Evolutionary conservation across 2,329 filamentous ascomycete species (phyloP), one percentile per base, ranked within the genome.

Genomic region (Colletotrichum caudatum): DNA sequence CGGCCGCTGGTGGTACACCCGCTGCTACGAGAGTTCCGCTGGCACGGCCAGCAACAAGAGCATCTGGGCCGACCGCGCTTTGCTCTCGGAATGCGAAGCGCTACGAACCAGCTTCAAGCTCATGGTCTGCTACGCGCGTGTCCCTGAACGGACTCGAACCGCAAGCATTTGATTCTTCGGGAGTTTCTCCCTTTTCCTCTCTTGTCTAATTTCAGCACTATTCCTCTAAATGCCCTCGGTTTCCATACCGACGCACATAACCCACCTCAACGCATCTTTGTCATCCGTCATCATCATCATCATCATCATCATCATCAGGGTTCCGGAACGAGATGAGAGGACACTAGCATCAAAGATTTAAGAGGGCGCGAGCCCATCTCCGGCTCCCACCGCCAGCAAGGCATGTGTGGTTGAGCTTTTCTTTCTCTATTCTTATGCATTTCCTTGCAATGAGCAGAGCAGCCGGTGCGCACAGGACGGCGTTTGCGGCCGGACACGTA

Each of bases 1-100:
- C 14, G 95, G 94, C 2, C 89, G 96, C 54, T 98, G 95, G 94
- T 99, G 96, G 96, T 98, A 97, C 81, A 93, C 90, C 12, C 90
- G 93, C 64, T 98, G 95, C 84, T 98, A 98, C 80, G 95, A 98
- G 81, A 89, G 88, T 68, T 86, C 88, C 5, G 85, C 91, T 11
- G 81, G 88, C n/a, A 46, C 70, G 71, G 80, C 83, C 41, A 79
- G 85, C 61, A 82, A 84, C 59, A 80, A 78, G 72, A 89, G 92
- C 79, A 93, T 98, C 75, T 98, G 95, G 92, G 88, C 86, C 58
- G 93, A 98, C 78, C 89, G 87, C 66, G 87, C 87, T 12, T 82
- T 98, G 37, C 84, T 98, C 58, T 85, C 89, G 20, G 96, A 99
- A 82, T 98, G 95, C 77, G 93, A 97, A 81, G 91, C 92, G 79